Evolutionary conservation across 306 rosid species (phyloP).

Genomic region (Vigna nakashimae): DNA sequence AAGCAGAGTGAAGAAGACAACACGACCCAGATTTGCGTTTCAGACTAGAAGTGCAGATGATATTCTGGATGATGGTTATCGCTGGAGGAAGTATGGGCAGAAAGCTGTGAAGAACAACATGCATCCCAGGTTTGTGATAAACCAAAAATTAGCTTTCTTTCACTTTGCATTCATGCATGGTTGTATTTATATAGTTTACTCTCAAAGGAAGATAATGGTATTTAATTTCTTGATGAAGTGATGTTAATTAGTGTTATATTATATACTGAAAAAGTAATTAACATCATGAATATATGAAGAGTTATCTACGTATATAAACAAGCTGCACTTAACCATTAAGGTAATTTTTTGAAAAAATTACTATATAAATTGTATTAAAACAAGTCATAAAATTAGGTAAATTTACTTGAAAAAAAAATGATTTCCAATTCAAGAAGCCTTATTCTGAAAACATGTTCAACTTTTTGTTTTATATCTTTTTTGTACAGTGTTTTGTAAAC

Average conservation of each 20-base stretch:
- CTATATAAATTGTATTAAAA: no score
- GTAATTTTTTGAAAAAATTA: no score
- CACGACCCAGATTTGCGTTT: slow-evolving; percentile 72
- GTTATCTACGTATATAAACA: no score
- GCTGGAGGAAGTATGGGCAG: slow-evolving; percentile 90
- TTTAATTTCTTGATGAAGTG: not conserved
- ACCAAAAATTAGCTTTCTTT: not conserved
- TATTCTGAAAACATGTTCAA: no score
- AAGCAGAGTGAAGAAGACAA: slow-evolving; percentile 50
- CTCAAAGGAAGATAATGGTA: not conserved
- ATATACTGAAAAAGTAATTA: not conserved
- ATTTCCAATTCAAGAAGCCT: no score
- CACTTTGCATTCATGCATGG: slow-evolving; percentile 13
- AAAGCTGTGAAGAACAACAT: slow-evolving; percentile 77
- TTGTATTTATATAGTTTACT: not conserved
- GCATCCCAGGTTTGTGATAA: slow-evolving; percentile 64
- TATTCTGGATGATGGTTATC: slow-evolving; percentile 80
- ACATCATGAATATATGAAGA: not conserved
- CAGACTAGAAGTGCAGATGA: slow-evolving; percentile 81
- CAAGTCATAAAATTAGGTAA: no score
- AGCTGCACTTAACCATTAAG: not conserved
- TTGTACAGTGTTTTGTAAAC: no score
- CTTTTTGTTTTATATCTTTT: no score
- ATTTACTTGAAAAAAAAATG: no score
- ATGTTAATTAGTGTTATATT: not conserved